Percentiles rank a stretch among this genome's conserved stretches.
Evolutionary conservation across 2,329 filamentous ascomycete genomes (phyloP).

Genomic region (Sporothrix humicola): DNA sequence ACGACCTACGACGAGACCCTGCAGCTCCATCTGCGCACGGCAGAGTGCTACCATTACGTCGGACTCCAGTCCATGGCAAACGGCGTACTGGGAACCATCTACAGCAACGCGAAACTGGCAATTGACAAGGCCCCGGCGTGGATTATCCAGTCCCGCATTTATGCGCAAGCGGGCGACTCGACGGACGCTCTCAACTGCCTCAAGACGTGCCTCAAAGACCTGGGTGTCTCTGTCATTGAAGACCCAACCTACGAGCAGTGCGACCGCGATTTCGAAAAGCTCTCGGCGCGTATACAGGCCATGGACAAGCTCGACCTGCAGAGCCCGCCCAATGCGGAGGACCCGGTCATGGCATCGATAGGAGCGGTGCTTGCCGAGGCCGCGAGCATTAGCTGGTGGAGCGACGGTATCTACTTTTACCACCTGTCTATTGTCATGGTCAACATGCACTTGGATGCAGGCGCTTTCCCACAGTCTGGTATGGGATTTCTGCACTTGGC

Average conservation of each 20-base stretch:
- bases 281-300: slow-evolving; percentile 64
- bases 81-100: slow-evolving; percentile 71
- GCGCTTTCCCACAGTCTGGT: slow-evolving; percentile 71
- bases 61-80: slow-evolving; percentile 71
- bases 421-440: slow-evolving; percentile 71
- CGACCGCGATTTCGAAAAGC: slow-evolving; percentile 72
- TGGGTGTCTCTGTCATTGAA: slow-evolving; percentile 70
- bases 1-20: slow-evolving; percentile 86
- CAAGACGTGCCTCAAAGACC: slow-evolving; percentile 70
- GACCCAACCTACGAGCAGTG: slow-evolving; percentile 76
- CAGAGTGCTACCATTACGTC: slow-evolving; percentile 83
- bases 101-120: slow-evolving; percentile 70
- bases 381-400: slow-evolving; percentile 75
- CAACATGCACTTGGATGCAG: slow-evolving; percentile 66
- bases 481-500: slow-evolving; percentile 71
- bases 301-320: slow-evolving; percentile 59
- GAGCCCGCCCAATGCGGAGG: slow-evolving; percentile 51
- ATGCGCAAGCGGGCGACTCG: slow-evolving; percentile 74
- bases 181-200: slow-evolving; percentile 71
- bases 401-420: slow-evolving; percentile 73
- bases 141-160: slow-evolving; percentile 80
- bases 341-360: slow-evolving; percentile 64
- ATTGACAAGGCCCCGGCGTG: slow-evolving; percentile 84
- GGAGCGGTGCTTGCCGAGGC: slow-evolving; percentile 75
- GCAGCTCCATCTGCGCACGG: slow-evolving; percentile 75